These are phyloP conservation scores for Saxophila tyrrhenica DNA, from an alignment of 495 filamentous ascomycete genomes.

Conservation along the genomic window DNA sequence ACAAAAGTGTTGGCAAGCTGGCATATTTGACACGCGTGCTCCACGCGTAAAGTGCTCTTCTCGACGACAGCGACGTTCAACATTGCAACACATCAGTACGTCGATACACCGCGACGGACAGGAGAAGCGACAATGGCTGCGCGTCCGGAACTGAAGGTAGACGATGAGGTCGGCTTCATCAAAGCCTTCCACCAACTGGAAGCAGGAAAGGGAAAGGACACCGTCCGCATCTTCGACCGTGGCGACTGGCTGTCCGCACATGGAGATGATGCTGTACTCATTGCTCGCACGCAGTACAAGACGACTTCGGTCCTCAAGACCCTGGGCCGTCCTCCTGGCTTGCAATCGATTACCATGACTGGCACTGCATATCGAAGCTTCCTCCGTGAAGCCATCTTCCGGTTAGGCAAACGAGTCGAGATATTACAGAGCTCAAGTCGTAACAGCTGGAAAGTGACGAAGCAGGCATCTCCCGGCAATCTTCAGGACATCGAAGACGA, in stretches of 20 bases:
- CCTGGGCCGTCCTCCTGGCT: slow-evolving; percentile 68
- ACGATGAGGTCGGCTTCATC: slow-evolving; percentile 94
- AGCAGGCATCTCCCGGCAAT: slow-evolving; percentile 82
- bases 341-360: slow-evolving; percentile 89
- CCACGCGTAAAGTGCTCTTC: too few species aligned
- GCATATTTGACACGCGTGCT: too few species aligned
- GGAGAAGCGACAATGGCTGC: slow-evolving; percentile 54
- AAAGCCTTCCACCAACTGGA: slow-evolving; percentile 80
- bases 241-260: slow-evolving; percentile 94
- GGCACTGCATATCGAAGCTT: slow-evolving; percentile 91
- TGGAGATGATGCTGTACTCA: slow-evolving; percentile 83
- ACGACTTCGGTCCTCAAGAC: slow-evolving; percentile 90
- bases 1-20: too few species aligned
- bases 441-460: slow-evolving; percentile 81
- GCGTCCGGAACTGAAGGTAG: slow-evolving; percentile 86
- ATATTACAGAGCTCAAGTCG: slow-evolving; percentile 69
- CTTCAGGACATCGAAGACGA: slow-evolving; percentile 96
- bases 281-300: slow-evolving; percentile 91
- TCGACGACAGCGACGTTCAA: too few species aligned
- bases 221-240: slow-evolving; percentile 82
- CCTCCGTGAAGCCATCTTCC: slow-evolving; percentile 85
- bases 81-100: background rate
- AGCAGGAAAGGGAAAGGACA: slow-evolving; percentile 47
- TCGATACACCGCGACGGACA: background rate
- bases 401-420: slow-evolving; percentile 79